Evolutionary conservation across 2,329 filamentous ascomycete genomes (phyloP), one percentile per base, ranked within the genome.

Genomic region (Microascus cirrosus): DNA sequence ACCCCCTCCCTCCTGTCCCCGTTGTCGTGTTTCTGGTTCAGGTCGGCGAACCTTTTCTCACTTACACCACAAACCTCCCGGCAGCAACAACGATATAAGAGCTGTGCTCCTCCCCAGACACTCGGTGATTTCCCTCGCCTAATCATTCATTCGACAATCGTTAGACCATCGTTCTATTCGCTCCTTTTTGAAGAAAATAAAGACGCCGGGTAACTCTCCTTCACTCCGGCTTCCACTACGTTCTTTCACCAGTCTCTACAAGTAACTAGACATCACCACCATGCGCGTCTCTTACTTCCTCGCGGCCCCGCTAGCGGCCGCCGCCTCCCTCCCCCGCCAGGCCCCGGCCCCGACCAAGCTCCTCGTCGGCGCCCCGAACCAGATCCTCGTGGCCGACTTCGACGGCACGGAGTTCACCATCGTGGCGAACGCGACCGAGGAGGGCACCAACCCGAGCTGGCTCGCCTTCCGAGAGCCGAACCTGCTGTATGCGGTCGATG

Each of bases 401-500:
- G 67, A 74, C 61, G 74, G 71, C 58, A 59, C 63, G 22, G 60
- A 59, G 36, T 75, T 80, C 64, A 67, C 67, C 28, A 63, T 75
- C 39, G 67, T 68, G 8, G 64, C 64, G 60, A 70, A 69, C 57
- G 62, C 66, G 39, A 64, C 63, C 2, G 68, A 73, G 20, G 62
- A 65, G 55, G 73, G 73, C 45, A 63, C 67, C 2, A 66, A 67
- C 42, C 71, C 76, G 22, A 77, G 74, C 60, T 80, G 77, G 77
- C 65, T 80, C 66, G 66, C 70, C 39, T 73, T 71, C 64, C 70
- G 69, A 54, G 60, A 68, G 25, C 71, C 71, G 24, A 68, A 73
- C 62, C 62, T 67, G 6, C 60, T 80, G 45, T 80, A 77, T 59
- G 74, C 74, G 52, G 73, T 77, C 24, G 71, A 80, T 60, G 78